phyloP scores from a whole-genome alignment of 192 early-diverging fungal species.

The Linnemannia elongata region DNA sequence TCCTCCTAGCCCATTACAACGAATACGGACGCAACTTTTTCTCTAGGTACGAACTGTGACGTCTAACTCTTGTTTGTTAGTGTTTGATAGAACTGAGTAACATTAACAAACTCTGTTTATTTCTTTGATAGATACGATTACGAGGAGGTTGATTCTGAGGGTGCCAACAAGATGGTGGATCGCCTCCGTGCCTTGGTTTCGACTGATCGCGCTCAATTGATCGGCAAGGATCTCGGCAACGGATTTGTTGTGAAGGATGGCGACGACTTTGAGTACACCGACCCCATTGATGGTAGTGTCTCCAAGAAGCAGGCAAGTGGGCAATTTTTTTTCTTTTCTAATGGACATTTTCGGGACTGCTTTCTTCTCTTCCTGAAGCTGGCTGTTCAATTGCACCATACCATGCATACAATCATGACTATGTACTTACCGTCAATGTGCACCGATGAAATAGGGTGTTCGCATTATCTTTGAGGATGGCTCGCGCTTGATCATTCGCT shows the following conservation, averaged over 20 bases:
- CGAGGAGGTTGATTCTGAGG: constrained; percentile 90
- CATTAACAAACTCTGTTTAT: background rate
- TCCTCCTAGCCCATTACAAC: constrained; percentile 85
- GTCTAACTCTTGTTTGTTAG: background rate
- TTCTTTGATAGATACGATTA: constrained; percentile 87
- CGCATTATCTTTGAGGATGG: constrained; percentile 93
- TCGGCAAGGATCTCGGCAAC: constrained; percentile 73
- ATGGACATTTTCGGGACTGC: constrained; percentile 2
- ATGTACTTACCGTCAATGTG: background rate
- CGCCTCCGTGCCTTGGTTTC: constrained; percentile 72
- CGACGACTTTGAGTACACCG: constrained; percentile 95
- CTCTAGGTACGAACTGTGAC: constrained; percentile 64
- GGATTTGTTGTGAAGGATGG: constrained; percentile 75
- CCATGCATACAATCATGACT: background rate
- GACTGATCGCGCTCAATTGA: constrained; percentile 58
- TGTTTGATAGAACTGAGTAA: background rate
- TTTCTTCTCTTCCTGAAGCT: background rate
- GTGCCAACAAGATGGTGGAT: constrained; percentile 84
- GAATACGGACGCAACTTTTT: constrained; percentile 98
- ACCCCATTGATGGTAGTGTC: constrained; percentile 91
- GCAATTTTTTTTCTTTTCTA: background rate
- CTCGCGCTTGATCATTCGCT: constrained; percentile 91
- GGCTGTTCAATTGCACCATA: background rate
- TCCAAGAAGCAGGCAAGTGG: constrained; percentile 80
- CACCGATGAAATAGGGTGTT: constrained; percentile 73